Evolutionary conservation across 495 filamentous ascomycete species (phyloP).

Genomic region (Neurospora hispaniola): DNA sequence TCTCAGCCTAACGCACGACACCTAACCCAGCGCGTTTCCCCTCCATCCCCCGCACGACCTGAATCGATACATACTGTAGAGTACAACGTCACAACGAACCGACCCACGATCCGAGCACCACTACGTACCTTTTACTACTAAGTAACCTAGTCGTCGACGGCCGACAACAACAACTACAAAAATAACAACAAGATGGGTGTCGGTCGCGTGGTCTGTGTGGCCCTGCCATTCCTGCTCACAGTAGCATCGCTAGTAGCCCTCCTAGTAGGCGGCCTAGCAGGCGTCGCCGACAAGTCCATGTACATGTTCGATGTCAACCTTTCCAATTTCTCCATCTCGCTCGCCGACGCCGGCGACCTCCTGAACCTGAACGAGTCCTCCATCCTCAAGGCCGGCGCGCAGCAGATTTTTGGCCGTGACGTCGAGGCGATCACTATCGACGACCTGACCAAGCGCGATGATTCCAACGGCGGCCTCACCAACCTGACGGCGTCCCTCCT

Average conservation of each 20-base stretch:
- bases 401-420: slow-evolving; percentile 4
- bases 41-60: neutral
- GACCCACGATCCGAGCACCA: neutral
- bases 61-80: neutral
- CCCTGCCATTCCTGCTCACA: slow-evolving; percentile 66
- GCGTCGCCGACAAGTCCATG: slow-evolving; percentile 55
- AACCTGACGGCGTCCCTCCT: slow-evolving; percentile 44
- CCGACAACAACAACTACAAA: neutral
- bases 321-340: slow-evolving; percentile 34
- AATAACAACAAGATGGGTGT: slow-evolving; percentile 23
- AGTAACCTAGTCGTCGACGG: neutral
- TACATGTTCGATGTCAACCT: slow-evolving; percentile 65
- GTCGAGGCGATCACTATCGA: slow-evolving; percentile 2
- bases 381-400: neutral
- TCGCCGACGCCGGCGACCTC: slow-evolving; percentile 11
- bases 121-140: neutral
- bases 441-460: slow-evolving; percentile 4
- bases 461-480: slow-evolving; percentile 4
- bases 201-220: slow-evolving; percentile 71
- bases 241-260: slow-evolving; percentile 62
- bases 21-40: neutral
- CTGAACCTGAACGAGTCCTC: slow-evolving; percentile 5
- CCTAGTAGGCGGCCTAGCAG: slow-evolving; percentile 61
- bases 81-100: neutral
- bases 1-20: neutral